Conservation (phyloP, 2,329 filamentous ascomycete genomes). For the Pseudocercospora cruenta region DNA sequence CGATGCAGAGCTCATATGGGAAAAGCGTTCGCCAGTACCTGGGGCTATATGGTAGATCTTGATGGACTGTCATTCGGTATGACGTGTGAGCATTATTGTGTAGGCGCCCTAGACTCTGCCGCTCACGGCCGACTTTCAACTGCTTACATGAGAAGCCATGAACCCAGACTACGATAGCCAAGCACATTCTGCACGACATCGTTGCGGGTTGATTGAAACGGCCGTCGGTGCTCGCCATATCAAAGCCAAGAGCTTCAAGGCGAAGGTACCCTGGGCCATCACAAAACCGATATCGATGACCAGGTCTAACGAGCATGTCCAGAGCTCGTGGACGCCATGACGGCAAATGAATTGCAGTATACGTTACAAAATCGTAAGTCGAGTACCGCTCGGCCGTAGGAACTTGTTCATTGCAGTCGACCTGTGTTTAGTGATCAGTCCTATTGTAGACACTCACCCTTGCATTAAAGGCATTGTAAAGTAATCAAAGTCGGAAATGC, state of each 20-base stretch:
- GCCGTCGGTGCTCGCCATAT: background rate
- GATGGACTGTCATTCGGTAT: no score
- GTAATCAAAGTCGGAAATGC: no score
- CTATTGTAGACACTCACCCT: no score
- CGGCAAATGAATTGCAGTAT: no score
- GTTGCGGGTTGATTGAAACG: background rate
- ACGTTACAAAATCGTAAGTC: background rate
- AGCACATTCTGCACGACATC: background rate
- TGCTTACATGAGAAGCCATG: background rate
- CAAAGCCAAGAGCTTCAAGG: background rate
- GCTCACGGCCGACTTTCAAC: background rate
- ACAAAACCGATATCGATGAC: background rate
- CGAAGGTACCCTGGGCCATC: background rate
- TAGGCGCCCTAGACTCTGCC: no score
- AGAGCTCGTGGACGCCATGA: no score
- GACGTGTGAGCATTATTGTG: no score
- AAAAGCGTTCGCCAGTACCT: background rate
- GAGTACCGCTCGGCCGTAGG: background rate
- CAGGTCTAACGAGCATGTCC: background rate
- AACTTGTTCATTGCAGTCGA: background rate
- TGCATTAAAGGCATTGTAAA: no score
- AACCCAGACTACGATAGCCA: background rate
- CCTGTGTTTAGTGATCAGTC: background rate
- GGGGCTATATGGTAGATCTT: background rate
- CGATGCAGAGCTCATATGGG: background rate